Evolutionary conservation across 805 yeast genomes (phyloP).

Genomic region (Suhomyces vadensis): DNA sequence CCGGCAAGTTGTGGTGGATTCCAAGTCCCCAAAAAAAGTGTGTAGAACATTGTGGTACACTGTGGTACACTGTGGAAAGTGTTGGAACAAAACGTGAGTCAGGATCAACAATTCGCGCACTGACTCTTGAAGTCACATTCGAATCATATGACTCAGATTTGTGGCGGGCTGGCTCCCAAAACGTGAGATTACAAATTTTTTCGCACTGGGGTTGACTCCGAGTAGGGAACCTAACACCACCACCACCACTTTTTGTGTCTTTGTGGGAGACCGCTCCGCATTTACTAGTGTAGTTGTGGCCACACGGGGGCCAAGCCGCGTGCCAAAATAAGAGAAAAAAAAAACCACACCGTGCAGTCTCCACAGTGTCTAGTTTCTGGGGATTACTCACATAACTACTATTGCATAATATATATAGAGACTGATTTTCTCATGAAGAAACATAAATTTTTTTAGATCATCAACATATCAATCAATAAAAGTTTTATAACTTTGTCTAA

Average conservation of each 20-base stretch:
- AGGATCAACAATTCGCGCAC: background rate
- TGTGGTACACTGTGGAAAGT: constrained; percentile 1
- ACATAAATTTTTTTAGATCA: background rate
- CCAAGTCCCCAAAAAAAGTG: background rate
- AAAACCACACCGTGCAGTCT: constrained; percentile 1
- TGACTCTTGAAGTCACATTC: background rate
- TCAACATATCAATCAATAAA: background rate
- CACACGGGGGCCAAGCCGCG: constrained; percentile 6
- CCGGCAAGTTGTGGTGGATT: background rate
- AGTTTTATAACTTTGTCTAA: background rate
- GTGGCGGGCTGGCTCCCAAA: constrained; percentile 1
- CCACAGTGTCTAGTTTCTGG: constrained; percentile 5
- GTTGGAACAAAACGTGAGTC: constrained; percentile 1
- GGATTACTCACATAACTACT: constrained; percentile 10
- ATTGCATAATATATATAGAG: constrained; percentile 7
- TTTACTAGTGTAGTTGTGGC: constrained; percentile 3
- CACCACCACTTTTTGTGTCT: constrained; percentile 4
- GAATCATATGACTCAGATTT: constrained; percentile 2
- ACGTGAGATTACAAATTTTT: background rate
- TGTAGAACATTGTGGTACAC: background rate
- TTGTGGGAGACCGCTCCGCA: constrained; percentile 3
- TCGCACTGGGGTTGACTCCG: background rate
- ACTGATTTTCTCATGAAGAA: background rate
- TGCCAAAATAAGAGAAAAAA: background rate
- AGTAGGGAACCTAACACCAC: constrained; percentile 1